Base-by-base conservation (phyloP, 345 rosid genomes). In the Rhodomyrtus tomentosa region DNA sequence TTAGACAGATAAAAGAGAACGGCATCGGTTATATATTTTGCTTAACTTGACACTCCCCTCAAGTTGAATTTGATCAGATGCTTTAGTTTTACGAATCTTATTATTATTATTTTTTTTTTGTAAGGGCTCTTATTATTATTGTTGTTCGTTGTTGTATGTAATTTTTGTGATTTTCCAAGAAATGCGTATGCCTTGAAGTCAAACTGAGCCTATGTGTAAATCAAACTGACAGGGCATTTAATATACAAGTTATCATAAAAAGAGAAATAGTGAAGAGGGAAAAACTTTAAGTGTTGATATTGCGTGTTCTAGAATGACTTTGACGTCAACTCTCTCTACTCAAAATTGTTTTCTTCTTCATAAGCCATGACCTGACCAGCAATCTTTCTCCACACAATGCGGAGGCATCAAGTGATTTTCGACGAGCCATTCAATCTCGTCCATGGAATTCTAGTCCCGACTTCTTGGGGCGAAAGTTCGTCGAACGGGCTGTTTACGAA, bases 251-350 rank as follows among this genome's bases (percentile, higher is more conserved):
- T 50, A 50, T 50, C 52, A 50, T 14, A 50, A 14, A 50, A 50
- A 45, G 10, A 50, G 16, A 50, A 14, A 13, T 14, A 50, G 52
- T 50, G 4, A 50, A 13, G 52, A 50, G 52, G 52, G 52, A 50
- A 50, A 50, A 50, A n/a, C n/a, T 20, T 29, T 0, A 1, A 15
- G 40, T 29, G 40, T 59, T 29, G 73, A 59, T 29, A 15, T 29
- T 7, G 7, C 32, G 21, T 29, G 73, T 3, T 0, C 10, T 3
- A 29, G 0, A 29, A 29, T 29, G 22, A 59, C 18, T 7, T 29
- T 15, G 5, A 29, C 3, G 10, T 58, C 68, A 0, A 29, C 14
- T 29, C 21, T 0, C 10, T 4, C 73, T 0, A 7, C 0, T 62
- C 74, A 29, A 62, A 27, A 27, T 58, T 3, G 3, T 25, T 55